Evolutionary conservation across 805 yeast genomes (phyloP), one percentile per base, ranked within the genome.

Genomic region (Candida nemodendra): DNA sequence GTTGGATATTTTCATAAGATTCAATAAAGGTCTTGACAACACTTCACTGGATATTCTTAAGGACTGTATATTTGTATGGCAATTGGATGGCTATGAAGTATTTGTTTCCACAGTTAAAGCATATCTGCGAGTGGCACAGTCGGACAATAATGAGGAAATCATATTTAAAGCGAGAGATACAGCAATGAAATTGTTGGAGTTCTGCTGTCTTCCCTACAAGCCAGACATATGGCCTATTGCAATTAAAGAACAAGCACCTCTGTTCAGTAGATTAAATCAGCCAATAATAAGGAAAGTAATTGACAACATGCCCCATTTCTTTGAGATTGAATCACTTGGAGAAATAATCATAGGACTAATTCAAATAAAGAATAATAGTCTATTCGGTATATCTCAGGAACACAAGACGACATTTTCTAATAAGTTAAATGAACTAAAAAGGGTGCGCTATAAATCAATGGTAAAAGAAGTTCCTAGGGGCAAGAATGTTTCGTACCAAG

Each of bases 31-130:
- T 4, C 23, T 45, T 9, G 38, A 36, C 31, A 14, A 25, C 4
- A 23, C 22, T n/a, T 30, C 45, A 2, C 29, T 38, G 11, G 43
- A 36, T 17, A 37, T 46, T 5, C n/a, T 50, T 13, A 45, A 44
- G 26, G 53, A 50, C 29, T 50, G 54, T 34, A 27, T 38, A 14
- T 42, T 48, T 36, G 45, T 50, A 14, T 50, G 54, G 54, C 54
- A 50, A 25, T 18, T 50, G n/a, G 54, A 50, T 30, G 54, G 54
- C 9, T 50, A 48, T 33, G 45, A 46, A 33, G 46, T 44, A 6
- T 46, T 42, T 21, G 14, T 44, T 2, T 29, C 47, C 2, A 46
- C 44, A 21, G 18, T 45, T 14, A 41, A 38, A 17, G 47, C 49
- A 2, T 45, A 31, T 15, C 13, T 38, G 9, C 29, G 43, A 25